Conservation (phyloP, 176 grass and related monocot species). For the Echinochloa phyllopogon region DNA sequence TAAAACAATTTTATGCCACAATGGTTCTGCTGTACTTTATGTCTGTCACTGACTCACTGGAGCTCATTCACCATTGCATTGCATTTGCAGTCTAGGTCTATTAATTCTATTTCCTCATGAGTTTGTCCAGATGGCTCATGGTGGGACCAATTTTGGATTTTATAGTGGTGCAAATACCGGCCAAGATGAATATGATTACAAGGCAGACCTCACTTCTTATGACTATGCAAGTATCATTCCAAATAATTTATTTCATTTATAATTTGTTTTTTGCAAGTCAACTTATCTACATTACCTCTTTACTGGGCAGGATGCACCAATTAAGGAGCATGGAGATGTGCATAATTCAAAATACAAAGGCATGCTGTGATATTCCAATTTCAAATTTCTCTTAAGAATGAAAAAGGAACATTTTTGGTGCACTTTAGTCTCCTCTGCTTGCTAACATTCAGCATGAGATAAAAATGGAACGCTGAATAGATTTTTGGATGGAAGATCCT, state of each 20-base stretch:
- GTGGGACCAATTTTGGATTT: constrained; percentile 97
- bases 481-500: constrained; percentile 20
- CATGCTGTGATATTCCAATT: constrained; percentile 38
- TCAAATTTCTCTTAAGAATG: constrained; percentile 17
- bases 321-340: constrained; percentile 92
- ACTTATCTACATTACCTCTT: constrained; percentile 40
- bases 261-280: constrained; percentile 24
- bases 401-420: background rate
- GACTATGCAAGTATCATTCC: constrained; percentile 73
- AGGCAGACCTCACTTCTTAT: constrained; percentile 90
- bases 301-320: constrained; percentile 84
- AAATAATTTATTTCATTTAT: constrained; percentile 13
- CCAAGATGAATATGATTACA: constrained; percentile 87
- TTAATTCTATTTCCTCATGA: constrained; percentile 44
- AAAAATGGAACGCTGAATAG: background rate
- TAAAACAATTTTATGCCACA: constrained; percentile 72
- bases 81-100: constrained; percentile 26
- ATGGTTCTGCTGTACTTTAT: constrained; percentile 98
- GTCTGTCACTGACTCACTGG: constrained; percentile 60
- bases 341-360: constrained; percentile 94
- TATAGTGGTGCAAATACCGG: constrained; percentile 97
- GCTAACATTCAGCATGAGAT: background rate
- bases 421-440: background rate
- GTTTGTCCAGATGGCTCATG: constrained; percentile 94
- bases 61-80: constrained; percentile 43